A percentile compares a stretch with the other conserved stretches of the same genome.
phyloP scores from a whole-genome alignment of 1,284 basidiomycete species.

The Ceratorhiza oryzae-sativae region DNA sequence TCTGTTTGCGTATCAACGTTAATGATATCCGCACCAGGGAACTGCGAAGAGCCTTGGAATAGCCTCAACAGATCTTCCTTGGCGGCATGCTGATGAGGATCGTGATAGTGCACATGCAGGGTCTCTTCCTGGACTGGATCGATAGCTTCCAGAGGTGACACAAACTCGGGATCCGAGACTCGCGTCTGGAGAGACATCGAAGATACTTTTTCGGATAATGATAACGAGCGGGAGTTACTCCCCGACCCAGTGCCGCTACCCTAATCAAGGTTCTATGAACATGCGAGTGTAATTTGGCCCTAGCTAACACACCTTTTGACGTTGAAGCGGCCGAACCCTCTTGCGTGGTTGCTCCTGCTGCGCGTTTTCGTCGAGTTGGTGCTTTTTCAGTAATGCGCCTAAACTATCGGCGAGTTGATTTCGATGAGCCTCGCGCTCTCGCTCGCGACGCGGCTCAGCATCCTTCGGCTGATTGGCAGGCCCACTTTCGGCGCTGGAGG shows the following conservation, averaged over 20 bases:
- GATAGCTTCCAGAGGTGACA: constrained; percentile 21
- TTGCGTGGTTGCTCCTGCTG: constrained; percentile 18
- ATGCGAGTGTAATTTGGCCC: too few species aligned
- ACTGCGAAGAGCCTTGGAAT: constrained; percentile 24
- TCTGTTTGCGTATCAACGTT: constrained; percentile 23
- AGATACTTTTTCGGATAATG: constrained; percentile 19
- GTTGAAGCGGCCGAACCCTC: neutral
- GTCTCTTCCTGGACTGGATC: constrained; percentile 33
- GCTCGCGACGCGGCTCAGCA: neutral
- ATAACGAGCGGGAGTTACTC: neutral
- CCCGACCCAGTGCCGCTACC: neutral
- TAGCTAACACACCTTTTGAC: constrained; percentile 6
- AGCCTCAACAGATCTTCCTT: constrained; percentile 28
- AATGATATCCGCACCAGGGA: neutral
- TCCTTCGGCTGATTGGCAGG: neutral
- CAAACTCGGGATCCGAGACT: constrained; percentile 18
- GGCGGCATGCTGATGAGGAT: constrained; percentile 35
- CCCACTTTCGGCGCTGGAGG: neutral
- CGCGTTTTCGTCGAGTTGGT: constrained; percentile 23
- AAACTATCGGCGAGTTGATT: constrained; percentile 34
- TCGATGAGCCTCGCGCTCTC: constrained; percentile 21
- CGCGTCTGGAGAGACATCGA: constrained; percentile 21
- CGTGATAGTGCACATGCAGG: constrained; percentile 32
- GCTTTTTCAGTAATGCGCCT: constrained; percentile 20
- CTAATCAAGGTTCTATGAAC: neutral